Percentiles rank a stretch among this genome's conserved stretches.
These are phyloP conservation scores for Solanum neorickii DNA, from an alignment of 257 asterid genomes.

Conservation along the genomic window DNA sequence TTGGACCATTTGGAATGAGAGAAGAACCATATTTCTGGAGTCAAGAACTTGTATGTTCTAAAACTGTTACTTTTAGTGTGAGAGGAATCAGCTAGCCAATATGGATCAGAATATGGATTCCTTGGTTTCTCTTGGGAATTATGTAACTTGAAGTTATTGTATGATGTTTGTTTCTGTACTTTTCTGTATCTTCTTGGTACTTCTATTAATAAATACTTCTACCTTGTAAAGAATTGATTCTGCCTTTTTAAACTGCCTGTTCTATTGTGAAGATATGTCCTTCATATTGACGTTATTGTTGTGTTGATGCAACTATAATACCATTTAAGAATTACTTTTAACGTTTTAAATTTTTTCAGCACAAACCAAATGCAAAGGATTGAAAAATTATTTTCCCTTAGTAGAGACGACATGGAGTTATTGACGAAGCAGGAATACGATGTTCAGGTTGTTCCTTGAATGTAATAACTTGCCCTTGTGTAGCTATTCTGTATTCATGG, in stretches of 20 bases:
- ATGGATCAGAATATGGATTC: neutral
- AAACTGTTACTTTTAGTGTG: neutral
- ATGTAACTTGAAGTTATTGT: neutral
- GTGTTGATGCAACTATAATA: neutral
- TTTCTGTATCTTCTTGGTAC: neutral
- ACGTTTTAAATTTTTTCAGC: conserved; percentile 20
- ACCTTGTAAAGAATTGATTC: neutral
- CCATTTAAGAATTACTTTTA: neutral
- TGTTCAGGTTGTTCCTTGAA: conserved; percentile 53
- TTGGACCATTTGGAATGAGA: neutral
- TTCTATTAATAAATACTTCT: neutral
- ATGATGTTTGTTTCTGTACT: neutral
- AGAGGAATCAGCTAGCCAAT: neutral
- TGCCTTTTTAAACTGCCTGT: neutral
- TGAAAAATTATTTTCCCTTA: conserved; percentile 77
- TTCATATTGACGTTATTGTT: neutral
- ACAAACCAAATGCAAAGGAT: conserved; percentile 67
- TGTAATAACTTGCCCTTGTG: neutral
- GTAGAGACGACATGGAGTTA: conserved; percentile 68
- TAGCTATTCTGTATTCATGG: neutral
- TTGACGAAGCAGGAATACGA: conserved; percentile 72
- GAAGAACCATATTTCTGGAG: neutral
- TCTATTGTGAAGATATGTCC: neutral
- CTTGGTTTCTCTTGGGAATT: neutral
- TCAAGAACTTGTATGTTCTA: neutral